Evolutionary conservation across 1,284 basidiomycete species (phyloP), one percentile per base, ranked within the genome.

Genomic region (Takashimella koratensis): DNA sequence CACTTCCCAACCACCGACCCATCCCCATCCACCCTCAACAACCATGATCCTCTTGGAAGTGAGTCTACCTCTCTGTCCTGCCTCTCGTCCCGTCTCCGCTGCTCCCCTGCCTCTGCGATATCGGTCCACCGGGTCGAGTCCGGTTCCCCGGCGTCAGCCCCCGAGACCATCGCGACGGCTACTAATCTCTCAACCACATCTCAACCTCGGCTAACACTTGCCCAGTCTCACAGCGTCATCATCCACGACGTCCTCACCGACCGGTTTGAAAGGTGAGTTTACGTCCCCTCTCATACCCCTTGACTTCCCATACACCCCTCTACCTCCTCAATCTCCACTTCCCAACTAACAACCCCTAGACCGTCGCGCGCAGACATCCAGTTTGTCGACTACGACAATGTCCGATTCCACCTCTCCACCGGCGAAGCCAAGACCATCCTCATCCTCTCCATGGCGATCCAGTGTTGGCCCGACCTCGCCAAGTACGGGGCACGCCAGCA

Each of bases 371-470:
- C 96, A 57, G 96, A 98, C 77, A 88, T 98, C 56, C 85, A 90
- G 57, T 98, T 98, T 65, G 94, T 97, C 52, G 95, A 98, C 78
- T 98, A 93, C 70, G 96, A 99, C 77, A 89, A 91, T 48, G 94
- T 98, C 49, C 84, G 92, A 46, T 98, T 98, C 78, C 93, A 89
- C 73, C 77, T 98, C 50, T 89, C 88, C 11, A 93, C 91, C 0
- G 87, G 88, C 3, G 85, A 90, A 42, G 84, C 86, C 69, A 92
- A 92, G 64, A 80, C 79, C 73, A 86, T 87, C 2, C 76, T 84
- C 2, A 80, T 90, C 39, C 83, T 99, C 16, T 97, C 94, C 30
- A 98, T 99, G 91, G 86, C 87, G 75, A 94, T 98, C 62, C 86
- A 88, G 52, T 99, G 96, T 80, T 99, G 95, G 95, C 82, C 86